A percentile compares a stretch with the other conserved stretches of the same genome.
These are phyloP conservation scores for Sonneratia alba DNA, from an alignment of 345 rosid genomes.

Conservation along the genomic window DNA sequence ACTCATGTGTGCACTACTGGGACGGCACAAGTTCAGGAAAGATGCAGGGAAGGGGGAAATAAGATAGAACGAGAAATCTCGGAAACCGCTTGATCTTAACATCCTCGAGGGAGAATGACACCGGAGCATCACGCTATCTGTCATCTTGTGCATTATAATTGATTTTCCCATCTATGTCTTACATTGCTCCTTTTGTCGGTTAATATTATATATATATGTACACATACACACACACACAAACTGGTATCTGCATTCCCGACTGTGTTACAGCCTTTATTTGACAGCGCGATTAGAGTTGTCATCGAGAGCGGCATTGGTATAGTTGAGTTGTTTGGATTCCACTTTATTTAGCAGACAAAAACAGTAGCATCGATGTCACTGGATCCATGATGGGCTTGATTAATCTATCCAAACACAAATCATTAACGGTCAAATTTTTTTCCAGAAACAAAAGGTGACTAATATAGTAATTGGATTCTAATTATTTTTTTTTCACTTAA, in stretches of 20 bases:
- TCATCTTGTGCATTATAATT: neutral
- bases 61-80: too few relatives aligned
- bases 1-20: too few relatives aligned
- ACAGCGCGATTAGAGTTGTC: neutral
- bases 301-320: neutral
- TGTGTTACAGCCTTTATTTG: too few relatives aligned
- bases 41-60: too few relatives aligned
- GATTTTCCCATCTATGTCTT: neutral
- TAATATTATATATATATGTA: neutral
- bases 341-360: neutral
- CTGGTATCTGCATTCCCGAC: neutral
- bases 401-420: neutral
- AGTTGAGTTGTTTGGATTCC: neutral
- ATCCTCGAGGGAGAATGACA: too few relatives aligned
- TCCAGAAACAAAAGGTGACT: too few relatives aligned
- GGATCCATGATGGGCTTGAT: neutral
- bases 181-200: neutral
- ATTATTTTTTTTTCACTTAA: too few relatives aligned
- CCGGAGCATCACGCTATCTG: too few relatives aligned
- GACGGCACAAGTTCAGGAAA: too few relatives aligned
- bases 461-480: too few relatives aligned
- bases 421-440: neutral
- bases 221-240: too few relatives aligned
- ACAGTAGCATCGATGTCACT: neutral
- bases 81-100: too few relatives aligned